Evolutionary conservation across 331 rosid species (phyloP), one percentile per base, ranked within the genome.

Genomic region (Rosa hybrid): DNA sequence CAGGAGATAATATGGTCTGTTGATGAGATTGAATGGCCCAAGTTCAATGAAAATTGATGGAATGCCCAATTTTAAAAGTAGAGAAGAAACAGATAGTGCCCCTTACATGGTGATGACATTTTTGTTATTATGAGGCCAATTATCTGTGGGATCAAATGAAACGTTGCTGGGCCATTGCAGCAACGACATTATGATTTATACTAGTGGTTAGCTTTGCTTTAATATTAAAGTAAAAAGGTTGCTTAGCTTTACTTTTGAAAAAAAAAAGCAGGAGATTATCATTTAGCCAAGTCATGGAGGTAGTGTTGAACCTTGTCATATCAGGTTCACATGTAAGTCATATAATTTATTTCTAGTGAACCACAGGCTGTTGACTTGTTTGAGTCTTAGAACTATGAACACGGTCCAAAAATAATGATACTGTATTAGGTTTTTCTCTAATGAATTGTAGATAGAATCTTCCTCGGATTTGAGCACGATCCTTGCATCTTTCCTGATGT

Each of bases 201-300:
- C 21, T 67, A 1, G 20, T 16, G 23, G 5, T 59, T 21, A 59
- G 5, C 2, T 18, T 67, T 38, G 8, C 49, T 39, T 38, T 68
- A 8, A 68, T 18, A 39, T 38, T 38, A 42, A 63, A 63, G 18
- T 27, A 25, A 25, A 63, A 30, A 9, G 6, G 41, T 42, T 63
- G 20, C 6, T 12, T 63, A 12, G 46, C 21, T 67, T 67, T 59
- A 59, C 51, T 39, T 20, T 44, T 44, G 17, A 69, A 11, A 68
- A 18, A 6, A 17, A 62, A 11, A 63, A 23, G 68, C 20, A 42
- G 54, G 54, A 68, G 50, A 41, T 69, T n/a, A 44, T 38, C 49
- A 69, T 20, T 12, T 21, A n/a, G 74, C 53, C 74, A 42, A 69
- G 74, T 44, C 38, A 69, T 69, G 25, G 42, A 63, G 69, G 69